Evolutionary conservation across 2,329 filamentous ascomycete species (phyloP), one percentile per base, ranked within the genome.

Genomic region (Nemania sp.): DNA sequence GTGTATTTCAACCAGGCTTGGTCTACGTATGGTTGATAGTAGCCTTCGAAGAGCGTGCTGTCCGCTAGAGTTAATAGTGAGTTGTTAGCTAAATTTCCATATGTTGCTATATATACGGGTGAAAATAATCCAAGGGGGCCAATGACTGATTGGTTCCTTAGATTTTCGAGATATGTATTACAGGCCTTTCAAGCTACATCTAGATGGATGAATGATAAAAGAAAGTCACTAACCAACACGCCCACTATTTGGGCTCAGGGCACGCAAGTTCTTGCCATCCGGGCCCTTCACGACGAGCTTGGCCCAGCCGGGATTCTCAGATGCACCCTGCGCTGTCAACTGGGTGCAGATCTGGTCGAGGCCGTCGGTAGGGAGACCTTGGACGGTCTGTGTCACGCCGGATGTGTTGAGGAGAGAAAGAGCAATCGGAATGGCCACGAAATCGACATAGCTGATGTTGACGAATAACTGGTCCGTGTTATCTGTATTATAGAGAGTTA

Each of bases 381-480:
- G 76, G 10, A 88, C 87, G 18, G 75, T 79, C 70, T 83, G 83
- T 20, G 80, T 75, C 11, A 72, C 70, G 52, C 85, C 86, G 52
- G 79, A 77, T 22, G 81, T 81, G 68, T 84, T 86, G 62, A 79
- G 79, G 53, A 90, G 83, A 67, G 79, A 77, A 70, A 90, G 83
- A 0, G 87, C 85, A 59, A 91, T 85, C n/a, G 90, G 89, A 72
- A 91, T 77, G 73, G 82, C 82, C 69, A 93, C 86, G 79, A 94
- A 94, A 81, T 94, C 92, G 61, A 94, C 92, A 77, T 91, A 90
- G 69, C 85, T 88, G 73, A 94, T 89, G 73, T 92, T 92, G 73
- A 87, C 88, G 75, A 88, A 92, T 5, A 92, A 79, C 77, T 91
- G 84, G 35, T 77, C 74, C 41, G 79, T 73, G 78, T 91, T 91